Conservation (phyloP, 306 rosid genomes). For the Cicer pinnatifidum region DNA sequence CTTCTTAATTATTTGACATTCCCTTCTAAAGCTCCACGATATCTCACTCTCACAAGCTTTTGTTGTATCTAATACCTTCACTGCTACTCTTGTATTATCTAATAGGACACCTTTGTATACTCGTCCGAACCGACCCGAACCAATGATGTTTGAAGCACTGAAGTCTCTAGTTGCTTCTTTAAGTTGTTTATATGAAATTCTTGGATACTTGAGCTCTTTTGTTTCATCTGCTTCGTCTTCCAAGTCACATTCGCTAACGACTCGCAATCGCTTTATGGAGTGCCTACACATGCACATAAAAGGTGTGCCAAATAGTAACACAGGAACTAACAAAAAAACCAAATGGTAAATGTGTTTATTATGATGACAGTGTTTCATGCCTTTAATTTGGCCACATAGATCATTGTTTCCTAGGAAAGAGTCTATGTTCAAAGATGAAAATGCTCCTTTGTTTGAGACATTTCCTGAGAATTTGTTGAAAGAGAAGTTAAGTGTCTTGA, state of each 20-base stretch:
- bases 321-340: slow-evolving; percentile 54
- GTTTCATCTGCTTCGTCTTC: slow-evolving; percentile 57
- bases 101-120: slow-evolving; percentile 82
- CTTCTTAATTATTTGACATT: slow-evolving; percentile 71
- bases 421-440: slow-evolving; percentile 60
- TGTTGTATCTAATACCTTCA: slow-evolving; percentile 69
- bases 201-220: slow-evolving; percentile 65
- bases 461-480: slow-evolving; percentile 77
- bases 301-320: slow-evolving; percentile 62
- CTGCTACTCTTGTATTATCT: slow-evolving; percentile 81
- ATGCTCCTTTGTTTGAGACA: slow-evolving; percentile 65
- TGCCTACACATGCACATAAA: slow-evolving; percentile 57
- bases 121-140: slow-evolving; percentile 77
- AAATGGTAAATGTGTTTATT: slow-evolving; percentile 53
- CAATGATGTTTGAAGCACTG: slow-evolving; percentile 69
- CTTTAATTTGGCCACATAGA: slow-evolving; percentile 71
- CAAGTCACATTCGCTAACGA: slow-evolving; percentile 44
- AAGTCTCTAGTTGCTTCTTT: slow-evolving; percentile 80
- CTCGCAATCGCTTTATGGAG: slow-evolving; percentile 38
- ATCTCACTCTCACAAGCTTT: slow-evolving; percentile 50
- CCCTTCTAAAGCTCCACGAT: slow-evolving; percentile 77
- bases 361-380: slow-evolving; percentile 66
- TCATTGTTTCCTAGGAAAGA: slow-evolving; percentile 68
- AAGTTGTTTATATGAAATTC: slow-evolving; percentile 76
- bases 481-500: slow-evolving; percentile 73